Base-by-base conservation (phyloP, 768 basidiomycete species). In the Psilocybe cyanescens region DNA sequence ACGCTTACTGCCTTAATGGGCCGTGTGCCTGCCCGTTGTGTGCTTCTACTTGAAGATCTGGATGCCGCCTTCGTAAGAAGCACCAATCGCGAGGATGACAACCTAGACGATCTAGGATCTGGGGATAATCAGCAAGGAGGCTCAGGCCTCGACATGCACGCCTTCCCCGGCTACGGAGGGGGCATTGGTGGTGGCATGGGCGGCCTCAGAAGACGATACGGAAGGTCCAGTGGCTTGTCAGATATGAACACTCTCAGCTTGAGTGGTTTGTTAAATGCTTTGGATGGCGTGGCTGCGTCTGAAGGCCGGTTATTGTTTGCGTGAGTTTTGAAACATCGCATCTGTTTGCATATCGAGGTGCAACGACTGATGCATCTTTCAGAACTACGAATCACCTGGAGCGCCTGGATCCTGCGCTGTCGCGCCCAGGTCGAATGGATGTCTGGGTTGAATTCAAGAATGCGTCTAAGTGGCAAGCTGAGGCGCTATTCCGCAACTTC, bases 311-410 rank as follows among this genome's bases (percentile, higher is more conserved):
- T 97, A 19, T 80, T 97, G 35, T 95, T 96, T 66, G 95, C 94
- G 91, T 94, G 70, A 77, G 92, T 85, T 17, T 59, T 50, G 59
- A 29, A 19, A 14, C 55, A 55, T 56, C 35, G 58, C 3, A 29
- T 49, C 46, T 16, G 55, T 58, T 17, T 24, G 31, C 39, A n/a
- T 33, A 49, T 16, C 61, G 16, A 24, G 57, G 39, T 57, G 58
- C n/a, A 31, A 24, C 16, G 35, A 3, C n/a, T 49, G 47, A 49
- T 24, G 8, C 47, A 66, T 31, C 60, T 19, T 16, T 12, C 46
- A 93, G 92, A 0, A 94, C 92, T 16, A 94, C 92, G 9, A 96
- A 96, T 74, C 94, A 96, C 69, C 79, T 95, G n/a, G 92, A 95
- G 68, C 86, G 90, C 35, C 83, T 97, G 1, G 95, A 97, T 67